Percentiles rank a stretch among this genome's conserved stretches.
phyloP scores from a whole-genome alignment of 1,284 basidiomycete species.

The Cronartium quercuum region DNA sequence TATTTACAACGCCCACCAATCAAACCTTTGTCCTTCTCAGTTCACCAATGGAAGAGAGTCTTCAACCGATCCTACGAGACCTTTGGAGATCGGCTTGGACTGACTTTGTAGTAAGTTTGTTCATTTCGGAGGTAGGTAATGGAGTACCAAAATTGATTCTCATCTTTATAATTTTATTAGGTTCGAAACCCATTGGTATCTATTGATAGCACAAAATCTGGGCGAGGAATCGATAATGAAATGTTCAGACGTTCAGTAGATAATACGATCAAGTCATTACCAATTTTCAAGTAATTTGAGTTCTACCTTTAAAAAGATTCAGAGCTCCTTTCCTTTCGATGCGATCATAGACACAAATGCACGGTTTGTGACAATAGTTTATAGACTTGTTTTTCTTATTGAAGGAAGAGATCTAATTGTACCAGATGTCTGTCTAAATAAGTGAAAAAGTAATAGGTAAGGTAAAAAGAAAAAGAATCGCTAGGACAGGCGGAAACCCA shows the following conservation, averaged over 20 bases:
- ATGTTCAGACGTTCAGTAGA: conserved; percentile 44
- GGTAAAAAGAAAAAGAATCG: too few species aligned
- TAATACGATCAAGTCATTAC: conserved; percentile 35
- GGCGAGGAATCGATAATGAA: conserved; percentile 77
- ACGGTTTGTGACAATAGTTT: too few species aligned
- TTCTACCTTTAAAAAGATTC: neutral
- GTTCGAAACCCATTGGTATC: conserved; percentile 30
- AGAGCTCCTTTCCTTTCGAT: too few species aligned
- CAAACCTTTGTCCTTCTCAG: conserved; percentile 95
- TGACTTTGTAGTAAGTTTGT: conserved; percentile 72
- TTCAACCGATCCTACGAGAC: conserved; percentile 75
- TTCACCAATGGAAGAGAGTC: conserved; percentile 58
- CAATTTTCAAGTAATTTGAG: conserved; percentile 1
- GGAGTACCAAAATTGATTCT: neutral
- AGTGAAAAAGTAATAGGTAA: too few species aligned
- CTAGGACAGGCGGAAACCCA: too few species aligned
- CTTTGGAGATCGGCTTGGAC: conserved; percentile 87
- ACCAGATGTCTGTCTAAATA: too few species aligned
- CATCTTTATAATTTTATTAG: neutral
- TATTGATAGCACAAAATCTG: conserved; percentile 50
- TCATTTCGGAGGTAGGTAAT: neutral
- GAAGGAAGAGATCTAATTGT: too few species aligned
- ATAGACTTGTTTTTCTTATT: too few species aligned
- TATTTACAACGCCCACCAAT: conserved; percentile 83
- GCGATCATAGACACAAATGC: too few species aligned